Evolutionary conservation across 2,329 filamentous ascomycete genomes (phyloP).

Genomic region (Lachnellula occidentalis): DNA sequence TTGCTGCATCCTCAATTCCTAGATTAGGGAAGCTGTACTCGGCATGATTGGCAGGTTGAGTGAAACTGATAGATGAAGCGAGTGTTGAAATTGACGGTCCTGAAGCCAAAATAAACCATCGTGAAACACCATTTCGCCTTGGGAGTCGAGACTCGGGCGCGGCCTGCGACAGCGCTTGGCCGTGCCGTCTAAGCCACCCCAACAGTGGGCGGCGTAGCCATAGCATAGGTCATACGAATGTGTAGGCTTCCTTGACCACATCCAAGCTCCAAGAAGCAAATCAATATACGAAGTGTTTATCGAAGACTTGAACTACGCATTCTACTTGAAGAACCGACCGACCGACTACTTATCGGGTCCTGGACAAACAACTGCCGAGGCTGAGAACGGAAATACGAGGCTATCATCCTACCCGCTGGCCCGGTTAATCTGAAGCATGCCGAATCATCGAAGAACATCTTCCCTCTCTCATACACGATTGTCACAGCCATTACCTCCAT

Average conservation of each 20-base stretch:
- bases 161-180: not conserved
- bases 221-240: slow-evolving; percentile 1
- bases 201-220: slow-evolving; percentile 4
- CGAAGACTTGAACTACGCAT: no score
- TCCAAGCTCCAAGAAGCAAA: not conserved
- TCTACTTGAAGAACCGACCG: no score
- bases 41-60: not conserved
- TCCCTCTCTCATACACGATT: slow-evolving; percentile 21
- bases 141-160: not conserved
- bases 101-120: slow-evolving; percentile 4
- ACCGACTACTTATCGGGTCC: not conserved
- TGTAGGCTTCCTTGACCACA: slow-evolving; percentile 7
- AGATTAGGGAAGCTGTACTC: not conserved
- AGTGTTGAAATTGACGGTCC: not conserved
- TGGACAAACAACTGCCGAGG: not conserved
- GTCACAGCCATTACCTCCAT: slow-evolving; percentile 21
- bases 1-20: no score
- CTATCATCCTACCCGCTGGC: not conserved
- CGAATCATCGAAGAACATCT: slow-evolving; percentile 13
- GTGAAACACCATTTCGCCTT: not conserved
- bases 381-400: slow-evolving; percentile 5
- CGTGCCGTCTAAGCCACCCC: slow-evolving; percentile 5
- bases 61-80: not conserved
- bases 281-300: no score
- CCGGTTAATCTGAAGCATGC: slow-evolving; percentile 10